A percentile compares a stretch with the other conserved stretches of the same genome.
phyloP scores from a whole-genome alignment of 495 filamentous ascomycete species.

The Hypoxylon subgilvum region DNA sequence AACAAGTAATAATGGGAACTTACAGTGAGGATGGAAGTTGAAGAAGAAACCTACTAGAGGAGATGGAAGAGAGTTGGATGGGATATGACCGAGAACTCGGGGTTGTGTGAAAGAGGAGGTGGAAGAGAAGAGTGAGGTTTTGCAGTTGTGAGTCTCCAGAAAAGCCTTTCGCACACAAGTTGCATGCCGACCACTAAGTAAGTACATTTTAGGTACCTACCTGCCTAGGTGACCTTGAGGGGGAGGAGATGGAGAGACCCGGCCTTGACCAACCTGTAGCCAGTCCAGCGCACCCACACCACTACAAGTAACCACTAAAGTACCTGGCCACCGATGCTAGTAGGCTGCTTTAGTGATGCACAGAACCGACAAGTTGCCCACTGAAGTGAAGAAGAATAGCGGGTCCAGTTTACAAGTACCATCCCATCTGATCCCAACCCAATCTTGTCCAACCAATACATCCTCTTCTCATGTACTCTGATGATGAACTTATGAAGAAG shows the following conservation, averaged over 20 bases:
- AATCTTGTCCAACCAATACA: neutral
- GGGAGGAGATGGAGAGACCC: neutral
- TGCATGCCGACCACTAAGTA: slow-evolving; percentile 31
- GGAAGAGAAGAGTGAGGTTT: slow-evolving; percentile 46
- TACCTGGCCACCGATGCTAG: slow-evolving; percentile 25
- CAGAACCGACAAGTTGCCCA: slow-evolving; percentile 34
- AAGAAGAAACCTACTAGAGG: slow-evolving; percentile 33
- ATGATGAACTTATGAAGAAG: too few relatives aligned
- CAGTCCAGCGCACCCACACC: slow-evolving; percentile 21
- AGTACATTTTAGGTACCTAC: slow-evolving; percentile 1
- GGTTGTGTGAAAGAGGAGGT: slow-evolving; percentile 46
- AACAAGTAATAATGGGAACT: neutral
- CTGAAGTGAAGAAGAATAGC: slow-evolving; percentile 22
- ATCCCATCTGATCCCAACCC: slow-evolving; percentile 4
- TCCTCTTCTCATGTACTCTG: too few relatives aligned
- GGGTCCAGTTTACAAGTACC: slow-evolving; percentile 7
- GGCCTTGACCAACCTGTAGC: slow-evolving; percentile 16
- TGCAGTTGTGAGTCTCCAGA: slow-evolving; percentile 43
- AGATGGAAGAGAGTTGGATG: slow-evolving; percentile 34
- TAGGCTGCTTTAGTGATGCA: slow-evolving; percentile 36
- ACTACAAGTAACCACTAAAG: slow-evolving; percentile 13
- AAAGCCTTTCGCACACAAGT: slow-evolving; percentile 43
- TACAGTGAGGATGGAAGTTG: slow-evolving; percentile 21
- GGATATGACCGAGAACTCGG: slow-evolving; percentile 37
- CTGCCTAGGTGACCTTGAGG: slow-evolving; percentile 6